Evolutionary conservation across 805 yeast species (phyloP), one percentile per base, ranked within the genome.

Genomic region (Pachysolen tannophilus): DNA sequence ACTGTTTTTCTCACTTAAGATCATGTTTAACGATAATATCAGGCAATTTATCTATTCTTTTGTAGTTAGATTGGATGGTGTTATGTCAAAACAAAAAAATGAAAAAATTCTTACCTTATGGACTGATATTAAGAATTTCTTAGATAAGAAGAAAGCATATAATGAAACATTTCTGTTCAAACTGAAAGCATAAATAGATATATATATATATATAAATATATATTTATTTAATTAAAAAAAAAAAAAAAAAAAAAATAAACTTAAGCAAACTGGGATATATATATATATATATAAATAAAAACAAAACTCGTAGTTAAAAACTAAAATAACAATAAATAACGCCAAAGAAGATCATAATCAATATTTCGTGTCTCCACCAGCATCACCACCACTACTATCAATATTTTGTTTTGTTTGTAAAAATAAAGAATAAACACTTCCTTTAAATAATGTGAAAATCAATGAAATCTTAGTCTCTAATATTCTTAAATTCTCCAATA

Each of bases 1-100:
- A 35, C 53, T 68, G 39, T 75, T 82, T 51, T 78, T 75, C 59
- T 82, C 90, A 87, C 58, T 82, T 44, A 70, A 86, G 57, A 54
- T 82, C 35, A 70, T 81, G 43, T 78, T 66, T 49, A 66, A 63
- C 52, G 61, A 60, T 40, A 65, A 64, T 40, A 67, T 75, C 4
- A 60, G 66, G 34, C 58, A 53, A 37, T 60, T 72, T 44, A 54
- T 73, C 38, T 56, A 49, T 30, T 54, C 66, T 11, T 36, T 70
- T 31, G 44, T 72, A 25, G 56, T 55, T 15, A 63, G 61, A 42
- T 45, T 71, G 26, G 79, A 73, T 47, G 59, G 62, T 11, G 49
- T 53, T 30, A 50, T 71, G 28, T 38, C 62, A 3, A 57, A 55
- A 16, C 50, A 63, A 36, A 67, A 71, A 54, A 72, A 73, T 47